These are phyloP conservation scores for Podila minutissima DNA, from an alignment of 192 early-diverging fungal genomes.

Conservation along the genomic window DNA sequence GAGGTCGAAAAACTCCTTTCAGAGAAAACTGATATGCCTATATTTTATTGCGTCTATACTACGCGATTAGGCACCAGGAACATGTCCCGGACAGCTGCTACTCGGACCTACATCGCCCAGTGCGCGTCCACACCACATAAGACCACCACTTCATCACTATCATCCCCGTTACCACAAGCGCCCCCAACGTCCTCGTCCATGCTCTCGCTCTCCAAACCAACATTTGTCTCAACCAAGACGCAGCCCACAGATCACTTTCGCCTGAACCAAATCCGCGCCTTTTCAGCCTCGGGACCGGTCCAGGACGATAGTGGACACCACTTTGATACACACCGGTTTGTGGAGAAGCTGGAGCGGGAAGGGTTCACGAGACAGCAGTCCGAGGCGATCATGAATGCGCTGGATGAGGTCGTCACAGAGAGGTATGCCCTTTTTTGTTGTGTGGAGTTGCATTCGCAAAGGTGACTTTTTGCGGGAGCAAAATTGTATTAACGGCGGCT, in stretches of 20 bases:
- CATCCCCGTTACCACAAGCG: background rate
- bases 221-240: background rate
- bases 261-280: slow-evolving; percentile 13
- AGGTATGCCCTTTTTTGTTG: slow-evolving; percentile 53
- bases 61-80: background rate
- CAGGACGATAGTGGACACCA: slow-evolving; percentile 43
- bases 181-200: slow-evolving; percentile 3
- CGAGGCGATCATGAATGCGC: slow-evolving; percentile 78
- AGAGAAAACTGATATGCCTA: background rate
- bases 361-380: slow-evolving; percentile 77
- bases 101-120: background rate
- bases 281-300: slow-evolving; percentile 17
- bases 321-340: slow-evolving; percentile 88
- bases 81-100: background rate
- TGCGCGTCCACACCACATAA: background rate
- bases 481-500: background rate
- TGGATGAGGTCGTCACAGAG: slow-evolving; percentile 76
- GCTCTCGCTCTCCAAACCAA: slow-evolving; percentile 6
- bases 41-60: background rate
- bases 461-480: background rate
- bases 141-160: background rate
- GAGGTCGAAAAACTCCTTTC: too few species aligned
- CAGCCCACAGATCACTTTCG: background rate
- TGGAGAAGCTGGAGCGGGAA: slow-evolving; percentile 73
- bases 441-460: background rate